Evolutionary conservation across 176 grass and related monocot genomes (phyloP).

Genomic region (Pontederia crassipes): DNA sequence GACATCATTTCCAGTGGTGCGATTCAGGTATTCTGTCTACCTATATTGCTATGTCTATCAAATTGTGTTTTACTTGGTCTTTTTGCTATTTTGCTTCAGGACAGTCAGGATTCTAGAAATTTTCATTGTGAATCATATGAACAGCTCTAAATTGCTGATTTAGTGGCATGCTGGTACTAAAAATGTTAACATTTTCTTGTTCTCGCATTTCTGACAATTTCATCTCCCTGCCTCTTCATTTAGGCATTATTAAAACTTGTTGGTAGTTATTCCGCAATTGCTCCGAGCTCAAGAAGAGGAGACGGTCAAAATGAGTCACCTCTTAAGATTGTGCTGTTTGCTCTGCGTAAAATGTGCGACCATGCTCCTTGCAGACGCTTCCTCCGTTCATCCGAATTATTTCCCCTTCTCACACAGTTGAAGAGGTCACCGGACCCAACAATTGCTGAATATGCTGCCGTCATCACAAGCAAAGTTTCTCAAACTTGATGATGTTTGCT

Average conservation of each 20-base stretch:
- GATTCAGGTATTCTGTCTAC: slow-evolving; percentile 42
- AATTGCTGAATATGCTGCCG: slow-evolving; percentile 56
- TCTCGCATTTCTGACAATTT: neutral
- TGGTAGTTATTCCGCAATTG: slow-evolving; percentile 49
- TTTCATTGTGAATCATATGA: neutral
- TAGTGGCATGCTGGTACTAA: neutral
- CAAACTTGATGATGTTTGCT: slow-evolving; percentile 32
- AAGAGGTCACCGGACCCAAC: slow-evolving; percentile 55
- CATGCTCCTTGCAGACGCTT: slow-evolving; percentile 60
- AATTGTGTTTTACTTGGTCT: too few relatives aligned
- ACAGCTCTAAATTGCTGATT: neutral
- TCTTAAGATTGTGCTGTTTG: slow-evolving; percentile 70
- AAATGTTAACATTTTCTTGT: neutral
- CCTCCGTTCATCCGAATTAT: slow-evolving; percentile 59
- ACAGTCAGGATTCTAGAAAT: neutral
- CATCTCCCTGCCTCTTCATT: neutral
- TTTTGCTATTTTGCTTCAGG: neutral
- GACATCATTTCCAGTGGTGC: slow-evolving; percentile 63
- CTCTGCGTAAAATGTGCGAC: slow-evolving; percentile 87
- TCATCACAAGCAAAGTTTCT: slow-evolving; percentile 36
- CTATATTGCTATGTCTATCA: too few relatives aligned
- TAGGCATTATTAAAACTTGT: slow-evolving; percentile 82
- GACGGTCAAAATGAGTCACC: slow-evolving; percentile 65
- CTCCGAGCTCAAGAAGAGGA: slow-evolving; percentile 63
- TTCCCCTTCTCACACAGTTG: slow-evolving; percentile 51